Base-by-base conservation (phyloP, 1,284 basidiomycete genomes). In the Ganoderma lucidum region DNA sequence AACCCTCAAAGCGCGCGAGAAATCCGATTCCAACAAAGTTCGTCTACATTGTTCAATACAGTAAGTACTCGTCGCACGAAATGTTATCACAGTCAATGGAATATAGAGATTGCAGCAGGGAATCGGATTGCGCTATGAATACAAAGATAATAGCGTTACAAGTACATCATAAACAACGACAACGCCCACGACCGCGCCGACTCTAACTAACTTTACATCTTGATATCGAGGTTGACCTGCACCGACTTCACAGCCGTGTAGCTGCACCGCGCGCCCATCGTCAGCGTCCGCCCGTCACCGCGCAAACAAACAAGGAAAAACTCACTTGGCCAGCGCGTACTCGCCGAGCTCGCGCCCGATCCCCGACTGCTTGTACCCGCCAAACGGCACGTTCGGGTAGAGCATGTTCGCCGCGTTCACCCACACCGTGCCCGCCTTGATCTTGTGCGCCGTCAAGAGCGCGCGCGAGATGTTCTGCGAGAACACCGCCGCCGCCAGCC, bases 351-450 rank as follows among this genome's bases (percentile, higher is more conserved):
- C 96, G 65, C 95, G 88, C 10, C 96, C 96, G 60, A 96, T 90
- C 67, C 94, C 94, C 14, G 87, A 89, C 78, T 93, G 89, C 87
- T 97, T 97, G 88, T 87, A 97, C 41, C 96, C 96, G 71, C 96
- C 95, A 80, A 97, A 97, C 1, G 95, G 93, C 48, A 94, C 83
- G 66, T 87, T 84, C 8, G 88, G 79, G 77, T 92, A 81, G 23
- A 93, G 80, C 76, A 86, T 82, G 82, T 94, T 94, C 75, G 87
- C 86, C 72, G 89, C 93, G 85, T 97, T 96, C 75, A 94, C 81
- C 90, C 91, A 95, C 1, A 88, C 88, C 8, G 94, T 96, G 44
- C 96, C 96, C 3, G 95, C 94, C 75, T 95, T 88, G 72, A 98
- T 84, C 73, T 82, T 86, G 81, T 95, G 89, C 9, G 94, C 93